Evolutionary conservation across 106 monocot genomes (phyloP).

Genomic region (Allium sativum): DNA sequence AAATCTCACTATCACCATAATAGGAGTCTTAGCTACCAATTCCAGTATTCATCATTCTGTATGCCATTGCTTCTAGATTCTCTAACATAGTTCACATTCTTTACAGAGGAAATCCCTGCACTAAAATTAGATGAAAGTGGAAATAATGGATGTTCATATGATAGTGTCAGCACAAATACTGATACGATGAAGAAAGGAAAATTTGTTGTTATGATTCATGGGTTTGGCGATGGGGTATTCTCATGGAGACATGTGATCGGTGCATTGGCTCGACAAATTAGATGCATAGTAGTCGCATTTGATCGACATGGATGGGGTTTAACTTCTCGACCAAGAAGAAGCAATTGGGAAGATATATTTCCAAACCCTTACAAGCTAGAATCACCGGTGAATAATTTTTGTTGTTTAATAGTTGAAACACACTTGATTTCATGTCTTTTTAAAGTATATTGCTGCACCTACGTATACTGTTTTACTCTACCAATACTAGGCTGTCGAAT

Average conservation of each 20-base stretch:
- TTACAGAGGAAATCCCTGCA: slow-evolving; percentile 3
- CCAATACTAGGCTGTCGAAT: too few relatives aligned
- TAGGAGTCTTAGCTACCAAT: slow-evolving; percentile 41
- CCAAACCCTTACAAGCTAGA: slow-evolving; percentile 76
- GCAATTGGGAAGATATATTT: slow-evolving; percentile 72
- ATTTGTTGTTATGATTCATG: slow-evolving; percentile 74
- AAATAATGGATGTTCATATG: slow-evolving; percentile 13
- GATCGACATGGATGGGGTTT: slow-evolving; percentile 91
- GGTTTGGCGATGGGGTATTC: slow-evolving; percentile 88
- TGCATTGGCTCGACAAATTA: slow-evolving; percentile 48
- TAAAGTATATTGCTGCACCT: too few relatives aligned
- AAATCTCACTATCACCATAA: slow-evolving; percentile 24
- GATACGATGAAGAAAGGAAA: slow-evolving; percentile 22
- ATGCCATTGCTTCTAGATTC: slow-evolving; percentile 43
- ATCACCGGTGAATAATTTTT: slow-evolving; percentile 46
- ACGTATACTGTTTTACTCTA: too few relatives aligned
- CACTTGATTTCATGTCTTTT: too few relatives aligned
- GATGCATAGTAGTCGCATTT: slow-evolving; percentile 62
- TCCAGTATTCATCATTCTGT: slow-evolving; percentile 38
- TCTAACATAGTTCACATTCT: neutral
- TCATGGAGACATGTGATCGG: slow-evolving; percentile 76
- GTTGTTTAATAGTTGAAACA: too few relatives aligned
- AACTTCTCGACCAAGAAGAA: slow-evolving; percentile 67
- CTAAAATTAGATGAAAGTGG: slow-evolving; percentile 1
- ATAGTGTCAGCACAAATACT: slow-evolving; percentile 2